Evolutionary conservation across 2,329 filamentous ascomycete species (phyloP), one percentile per base, ranked within the genome.

Genomic region (Huntiella omanensis): DNA sequence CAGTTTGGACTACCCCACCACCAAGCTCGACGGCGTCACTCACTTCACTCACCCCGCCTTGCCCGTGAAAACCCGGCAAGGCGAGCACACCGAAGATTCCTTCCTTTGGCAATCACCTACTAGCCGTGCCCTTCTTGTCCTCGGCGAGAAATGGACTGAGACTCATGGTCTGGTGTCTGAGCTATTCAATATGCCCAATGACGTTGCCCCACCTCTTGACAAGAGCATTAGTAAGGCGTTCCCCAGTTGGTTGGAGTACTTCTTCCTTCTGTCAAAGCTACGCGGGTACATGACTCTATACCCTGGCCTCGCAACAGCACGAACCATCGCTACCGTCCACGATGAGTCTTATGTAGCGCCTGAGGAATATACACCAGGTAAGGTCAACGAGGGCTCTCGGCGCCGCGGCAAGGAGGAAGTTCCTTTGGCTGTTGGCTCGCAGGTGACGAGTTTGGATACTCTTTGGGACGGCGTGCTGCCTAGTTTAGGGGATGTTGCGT

Each of bases 21-120:
- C 68, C 15, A 64, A 75, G 45, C 60, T 86, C 3, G 73, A 83
- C 53, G 78, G 76, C 38, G 69, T 68, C 5, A 62, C 64, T 0
- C 56, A 64, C 1, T 75, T 91, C 48, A 56, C 53, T 0, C 62
- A 16, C 70, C 77, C 2, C 53, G 19, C 19, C 44, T 49, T 10
- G 13, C 44, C 5, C 40, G 40, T 11, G 32, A 37, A 46, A n/a
- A 47, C 64, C 54, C 54, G 69, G 67, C 47, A 34, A 50, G 56
- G 51, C 19, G 51, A 56, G 13, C 47, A 43, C 52, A 58, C 52
- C 4, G 51, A 53, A 15, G 52, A 55, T 7, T 68, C 81, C 0
- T 92, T 93, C 55, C 65, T 93, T 6, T 94, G 86, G 79, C 82
- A 94, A 60, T 75, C 78, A 2, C 87, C 88, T 4, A 82, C 77